These are phyloP conservation scores for Scutellaria barbata DNA, from an alignment of 257 asterid species.

Conservation along the genomic window DNA sequence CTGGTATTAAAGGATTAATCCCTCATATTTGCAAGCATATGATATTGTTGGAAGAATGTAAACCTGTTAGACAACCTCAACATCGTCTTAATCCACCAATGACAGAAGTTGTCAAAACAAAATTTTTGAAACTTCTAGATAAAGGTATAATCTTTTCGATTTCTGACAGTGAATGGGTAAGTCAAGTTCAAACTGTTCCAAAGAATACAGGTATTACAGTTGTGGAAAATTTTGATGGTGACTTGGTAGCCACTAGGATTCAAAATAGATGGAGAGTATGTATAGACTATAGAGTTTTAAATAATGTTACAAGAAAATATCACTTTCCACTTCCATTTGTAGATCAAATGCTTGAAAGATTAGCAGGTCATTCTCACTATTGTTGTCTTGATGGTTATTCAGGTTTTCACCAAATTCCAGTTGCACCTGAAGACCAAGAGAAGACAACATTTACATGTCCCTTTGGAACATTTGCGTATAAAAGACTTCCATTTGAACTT, in stretches of 20 bases:
- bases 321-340: conserved; percentile 31
- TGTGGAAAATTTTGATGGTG: too few species aligned
- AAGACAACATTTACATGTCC: conserved; percentile 22
- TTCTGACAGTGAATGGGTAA: background rate
- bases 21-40: too few species aligned
- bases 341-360: conserved; percentile 26
- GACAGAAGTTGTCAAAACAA: too few species aligned
- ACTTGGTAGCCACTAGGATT: too few species aligned
- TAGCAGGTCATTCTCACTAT: background rate
- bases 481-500: too few species aligned
- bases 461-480: background rate
- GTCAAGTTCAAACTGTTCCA: background rate
- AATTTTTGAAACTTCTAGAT: background rate
- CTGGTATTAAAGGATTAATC: too few species aligned
- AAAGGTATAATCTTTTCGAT: background rate
- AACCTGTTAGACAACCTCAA: background rate
- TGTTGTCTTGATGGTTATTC: conserved; percentile 32
- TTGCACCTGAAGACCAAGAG: conserved; percentile 23
- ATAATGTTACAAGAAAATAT: conserved; percentile 22
- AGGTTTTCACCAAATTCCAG: conserved; percentile 21
- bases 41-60: too few species aligned
- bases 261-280: too few species aligned
- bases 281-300: background rate
- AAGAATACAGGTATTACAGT: too few species aligned
- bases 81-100: background rate